Evolutionary conservation across 2,329 filamentous ascomycete genomes (phyloP), one percentile per base, ranked within the genome.

Genomic region (Aspergillus jensenii): DNA sequence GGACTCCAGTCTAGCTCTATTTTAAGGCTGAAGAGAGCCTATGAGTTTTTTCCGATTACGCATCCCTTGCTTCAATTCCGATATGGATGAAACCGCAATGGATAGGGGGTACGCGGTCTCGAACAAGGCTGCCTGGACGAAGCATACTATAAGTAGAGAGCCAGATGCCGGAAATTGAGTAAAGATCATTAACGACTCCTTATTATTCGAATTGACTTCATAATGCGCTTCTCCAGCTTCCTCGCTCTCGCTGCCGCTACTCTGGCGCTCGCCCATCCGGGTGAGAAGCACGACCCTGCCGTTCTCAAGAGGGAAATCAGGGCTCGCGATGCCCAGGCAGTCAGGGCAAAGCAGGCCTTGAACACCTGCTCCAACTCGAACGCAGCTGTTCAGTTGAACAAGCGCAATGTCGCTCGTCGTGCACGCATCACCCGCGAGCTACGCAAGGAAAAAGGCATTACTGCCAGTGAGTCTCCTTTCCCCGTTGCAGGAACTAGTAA

Each of bases 201-300:
- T 17, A 12, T 25, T 48, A n/a, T 33, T 33, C 7, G 21, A 25
- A 41, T 35, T 15, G 9, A 12, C 15, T 27, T 39, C 6, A 49
- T 40, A 39, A 65, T 72, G 68, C 68, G 66, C 44, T 61, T 73
- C 41, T 66, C 66, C 44, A 69, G 71, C 44, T 46, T 73, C 40
- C 62, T 75, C 19, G 60, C 68, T 45, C 58, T 74, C 15, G 68
- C 63, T 39, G 71, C 71, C 5, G 68, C 68, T 43, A 65, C 68
- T 3, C 61, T 72, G 9, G 65, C 63, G 21, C 60, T 70, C 25
- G 68, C 69, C 40, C 69, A 71, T 45, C 69, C 69, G 0, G 69
- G 69, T n/a, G 69, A 72, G 56, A 68, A 71, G 41, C 68, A 71
- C 9, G 67, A 72, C 35, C 62, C 65, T 6, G 62, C 65, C 37